phyloP scores from a whole-genome alignment of 108 stramenopile genomes.

The Licmophora abbreviata region DNA sequence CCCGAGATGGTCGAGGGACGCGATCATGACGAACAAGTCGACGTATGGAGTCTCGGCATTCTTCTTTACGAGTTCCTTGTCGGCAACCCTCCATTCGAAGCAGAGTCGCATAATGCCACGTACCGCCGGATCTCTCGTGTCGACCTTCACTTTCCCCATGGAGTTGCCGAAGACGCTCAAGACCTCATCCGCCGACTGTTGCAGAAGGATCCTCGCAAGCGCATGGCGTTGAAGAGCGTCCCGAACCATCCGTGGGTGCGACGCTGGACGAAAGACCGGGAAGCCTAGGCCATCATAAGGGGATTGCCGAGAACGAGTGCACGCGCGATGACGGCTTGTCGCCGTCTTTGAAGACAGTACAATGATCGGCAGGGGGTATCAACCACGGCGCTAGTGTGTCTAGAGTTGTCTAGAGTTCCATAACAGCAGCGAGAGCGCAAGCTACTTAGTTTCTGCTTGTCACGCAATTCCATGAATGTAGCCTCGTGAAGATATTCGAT shows the following conservation, averaged over 20 bases:
- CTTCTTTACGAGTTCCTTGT: conserved; percentile 94
- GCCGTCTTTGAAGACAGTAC: no score
- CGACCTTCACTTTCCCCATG: conserved; percentile 85
- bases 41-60: conserved; percentile 92
- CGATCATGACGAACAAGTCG: conserved; percentile 84
- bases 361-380: no score
- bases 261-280: no score
- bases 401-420: no score
- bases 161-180: conserved; percentile 85
- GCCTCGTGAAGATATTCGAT: no score
- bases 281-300: no score
- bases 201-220: conserved; percentile 83
- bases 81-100: conserved; percentile 94
- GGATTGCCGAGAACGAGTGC: no score
- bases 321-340: no score
- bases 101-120: conserved; percentile 87
- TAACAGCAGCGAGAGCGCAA: no score
- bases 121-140: conserved; percentile 90
- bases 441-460: no score
- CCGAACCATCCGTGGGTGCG: conserved; percentile 91
- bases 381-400: no score
- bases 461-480: no score
- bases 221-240: conserved; percentile 75
- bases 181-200: conserved; percentile 88
- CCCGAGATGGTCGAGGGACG: conserved; percentile 98